phyloP scores from a whole-genome alignment of 2,329 filamentous ascomycete species.

The Colletotrichum graminicola region DNA sequence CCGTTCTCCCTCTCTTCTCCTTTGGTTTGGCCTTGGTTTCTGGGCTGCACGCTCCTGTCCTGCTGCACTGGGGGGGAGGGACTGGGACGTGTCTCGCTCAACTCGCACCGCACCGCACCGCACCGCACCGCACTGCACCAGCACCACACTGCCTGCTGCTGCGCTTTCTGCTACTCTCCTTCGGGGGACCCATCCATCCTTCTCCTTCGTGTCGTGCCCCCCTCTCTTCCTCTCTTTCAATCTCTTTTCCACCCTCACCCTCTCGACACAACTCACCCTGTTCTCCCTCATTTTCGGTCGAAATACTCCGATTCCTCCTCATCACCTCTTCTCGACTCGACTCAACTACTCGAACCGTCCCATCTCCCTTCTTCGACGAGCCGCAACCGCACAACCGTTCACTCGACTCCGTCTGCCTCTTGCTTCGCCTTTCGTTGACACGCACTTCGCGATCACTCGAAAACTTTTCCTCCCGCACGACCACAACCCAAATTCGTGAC shows the following conservation, averaged over 20 bases:
- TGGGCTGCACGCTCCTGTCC: conserved; percentile 38
- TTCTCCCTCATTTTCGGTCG: conserved; percentile 39
- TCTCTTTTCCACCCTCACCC: conserved; percentile 41
- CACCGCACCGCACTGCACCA: conserved; percentile 21
- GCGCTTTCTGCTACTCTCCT: conserved; percentile 29
- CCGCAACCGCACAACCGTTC: conserved; percentile 46
- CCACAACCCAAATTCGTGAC: conserved; percentile 20
- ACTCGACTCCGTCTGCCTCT: conserved; percentile 44
- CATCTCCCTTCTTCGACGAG: conserved; percentile 48
- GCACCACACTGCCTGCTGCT: conserved; percentile 28
- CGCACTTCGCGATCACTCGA: conserved; percentile 42
- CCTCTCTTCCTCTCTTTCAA: conserved; percentile 43
- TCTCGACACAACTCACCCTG: conserved; percentile 33
- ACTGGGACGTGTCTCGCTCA: conserved; percentile 39
- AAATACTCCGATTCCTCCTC: conserved; percentile 33
- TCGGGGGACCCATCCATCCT: conserved; percentile 38
- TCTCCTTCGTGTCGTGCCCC: conserved; percentile 42
- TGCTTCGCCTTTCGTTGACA: conserved; percentile 41
- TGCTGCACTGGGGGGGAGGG: not conserved
- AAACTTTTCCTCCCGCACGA: conserved; percentile 38
- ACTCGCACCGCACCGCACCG: conserved; percentile 30
- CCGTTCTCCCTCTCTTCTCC: conserved; percentile 32
- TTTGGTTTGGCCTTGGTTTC: conserved; percentile 29
- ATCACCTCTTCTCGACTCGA: conserved; percentile 38
- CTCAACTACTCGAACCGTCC: conserved; percentile 43